phyloP scores from a whole-genome alignment of 345 rosid species.

The Eucalyptus pauciflora region DNA sequence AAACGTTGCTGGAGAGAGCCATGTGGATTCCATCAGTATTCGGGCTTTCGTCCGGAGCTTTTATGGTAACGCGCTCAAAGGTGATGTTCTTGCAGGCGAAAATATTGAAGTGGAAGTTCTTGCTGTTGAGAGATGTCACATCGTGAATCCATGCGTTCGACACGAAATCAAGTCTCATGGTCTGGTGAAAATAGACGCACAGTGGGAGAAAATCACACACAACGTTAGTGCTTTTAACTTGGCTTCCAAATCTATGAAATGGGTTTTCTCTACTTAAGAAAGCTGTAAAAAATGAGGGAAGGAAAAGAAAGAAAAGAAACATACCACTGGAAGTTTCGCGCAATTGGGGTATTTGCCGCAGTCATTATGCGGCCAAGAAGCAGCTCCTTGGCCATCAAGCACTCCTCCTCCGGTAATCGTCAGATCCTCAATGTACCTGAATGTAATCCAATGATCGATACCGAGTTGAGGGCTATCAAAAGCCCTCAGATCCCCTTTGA shows the following conservation, averaged over 20 bases:
- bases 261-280: not conserved
- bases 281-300: not conserved
- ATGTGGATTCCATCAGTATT: constrained; percentile 61
- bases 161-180: not conserved
- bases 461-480: not conserved
- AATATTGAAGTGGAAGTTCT: constrained; percentile 8
- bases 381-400: constrained; percentile 17
- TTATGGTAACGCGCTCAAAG: not conserved
- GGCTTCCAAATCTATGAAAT: not conserved
- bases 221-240: not conserved
- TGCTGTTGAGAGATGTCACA: constrained; percentile 9
- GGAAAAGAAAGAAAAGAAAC: not conserved
- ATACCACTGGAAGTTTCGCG: constrained; percentile 1
- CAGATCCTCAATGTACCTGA: constrained; percentile 1
- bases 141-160: not conserved
- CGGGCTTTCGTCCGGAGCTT: constrained; percentile 43
- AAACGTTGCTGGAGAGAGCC: constrained; percentile 10
- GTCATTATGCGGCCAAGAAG: constrained; percentile 6
- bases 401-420: constrained; percentile 6
- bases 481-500: constrained; percentile 4
- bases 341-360: not conserved
- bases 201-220: not conserved
- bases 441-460: constrained; percentile 1
- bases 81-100: not conserved
- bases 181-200: not conserved